These are phyloP conservation scores for Miscanthus sacchariflorus DNA, from an alignment of 202 grass and related monocot genomes.

Conservation along the genomic window DNA sequence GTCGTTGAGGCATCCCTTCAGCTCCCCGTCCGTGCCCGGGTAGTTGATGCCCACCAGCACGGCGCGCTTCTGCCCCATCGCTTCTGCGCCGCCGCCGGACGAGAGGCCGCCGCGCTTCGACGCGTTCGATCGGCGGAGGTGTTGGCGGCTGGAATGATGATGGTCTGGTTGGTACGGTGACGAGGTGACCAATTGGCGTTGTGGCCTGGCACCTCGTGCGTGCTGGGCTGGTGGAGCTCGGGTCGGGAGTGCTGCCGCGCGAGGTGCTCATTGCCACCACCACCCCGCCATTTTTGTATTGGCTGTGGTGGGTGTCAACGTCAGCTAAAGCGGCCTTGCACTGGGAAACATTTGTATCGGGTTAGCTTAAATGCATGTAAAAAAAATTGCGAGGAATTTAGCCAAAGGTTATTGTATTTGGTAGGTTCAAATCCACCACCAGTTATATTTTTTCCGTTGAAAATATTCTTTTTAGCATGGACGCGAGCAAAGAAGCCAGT, in stretches of 20 bases:
- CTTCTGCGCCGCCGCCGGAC: not conserved
- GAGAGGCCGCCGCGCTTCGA: not conserved
- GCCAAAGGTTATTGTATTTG: not conserved
- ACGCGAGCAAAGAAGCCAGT: not conserved
- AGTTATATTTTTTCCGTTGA: not conserved
- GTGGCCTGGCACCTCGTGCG: constrained; percentile 10
- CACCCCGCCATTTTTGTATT: constrained; percentile 13
- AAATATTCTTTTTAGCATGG: not conserved
- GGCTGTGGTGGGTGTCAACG: not conserved
- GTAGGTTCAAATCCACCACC: not conserved
- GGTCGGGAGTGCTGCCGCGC: not conserved
- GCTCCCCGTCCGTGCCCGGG: constrained; percentile 74
- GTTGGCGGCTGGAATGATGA: not conserved
- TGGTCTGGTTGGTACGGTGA: not conserved
- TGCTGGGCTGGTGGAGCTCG: not conserved
- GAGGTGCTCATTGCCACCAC: not conserved
- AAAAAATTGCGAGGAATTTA: not conserved
- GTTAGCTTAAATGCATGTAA: not conserved
- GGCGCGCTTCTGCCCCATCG: constrained; percentile 61
- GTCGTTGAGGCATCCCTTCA: constrained; percentile 83
- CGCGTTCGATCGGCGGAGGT: not conserved
- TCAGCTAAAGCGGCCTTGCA: constrained; percentile 1
- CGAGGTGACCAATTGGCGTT: constrained; percentile 32
- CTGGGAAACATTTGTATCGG: not conserved
- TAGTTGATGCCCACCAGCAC: constrained; percentile 80